These are phyloP conservation scores for Aspergillus funiculosus DNA, from an alignment of 495 filamentous ascomycete species.

Conservation along the genomic window DNA sequence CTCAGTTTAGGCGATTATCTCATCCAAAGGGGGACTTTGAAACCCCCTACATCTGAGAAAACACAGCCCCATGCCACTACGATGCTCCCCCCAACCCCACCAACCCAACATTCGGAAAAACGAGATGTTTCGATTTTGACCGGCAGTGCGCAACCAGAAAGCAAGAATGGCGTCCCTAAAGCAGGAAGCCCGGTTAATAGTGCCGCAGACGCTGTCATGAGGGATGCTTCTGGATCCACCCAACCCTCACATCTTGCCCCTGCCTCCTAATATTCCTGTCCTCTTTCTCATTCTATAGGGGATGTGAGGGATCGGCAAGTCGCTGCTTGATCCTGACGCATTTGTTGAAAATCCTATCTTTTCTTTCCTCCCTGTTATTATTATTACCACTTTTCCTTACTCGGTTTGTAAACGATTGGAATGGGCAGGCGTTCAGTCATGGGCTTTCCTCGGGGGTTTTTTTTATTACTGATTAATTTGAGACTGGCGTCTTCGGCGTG, in stretches of 20 bases:
- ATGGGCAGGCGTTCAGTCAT: constrained; percentile 20
- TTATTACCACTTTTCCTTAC: constrained; percentile 9
- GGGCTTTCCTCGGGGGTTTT: constrained; percentile 16
- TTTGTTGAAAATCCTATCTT: constrained; percentile 6
- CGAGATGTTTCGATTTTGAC: constrained; percentile 7
- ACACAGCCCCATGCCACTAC: constrained; percentile 26
- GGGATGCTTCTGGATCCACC: constrained; percentile 27
- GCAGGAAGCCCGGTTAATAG: constrained; percentile 15
- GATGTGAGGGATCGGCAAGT: constrained; percentile 14
- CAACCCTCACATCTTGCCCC: constrained; percentile 25
- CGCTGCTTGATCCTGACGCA: neutral
- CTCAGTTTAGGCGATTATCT: constrained; percentile 64
- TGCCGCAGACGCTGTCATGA: constrained; percentile 31
- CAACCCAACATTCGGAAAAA: constrained; percentile 17
- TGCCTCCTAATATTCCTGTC: constrained; percentile 23
- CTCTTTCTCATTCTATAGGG: neutral
- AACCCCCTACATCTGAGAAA: constrained; percentile 41
- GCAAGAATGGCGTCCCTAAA: constrained; percentile 11
- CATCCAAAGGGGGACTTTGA: constrained; percentile 41
- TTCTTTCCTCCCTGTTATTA: constrained; percentile 9
- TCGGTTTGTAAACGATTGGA: constrained; percentile 23
- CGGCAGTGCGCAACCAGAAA: constrained; percentile 15
- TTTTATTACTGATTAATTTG: constrained; percentile 12
- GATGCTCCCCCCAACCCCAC: constrained; percentile 24
- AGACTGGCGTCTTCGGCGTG: constrained; percentile 33